Evolutionary conservation across 345 rosid species (phyloP).

Genomic region (Moringa oleifera): DNA sequence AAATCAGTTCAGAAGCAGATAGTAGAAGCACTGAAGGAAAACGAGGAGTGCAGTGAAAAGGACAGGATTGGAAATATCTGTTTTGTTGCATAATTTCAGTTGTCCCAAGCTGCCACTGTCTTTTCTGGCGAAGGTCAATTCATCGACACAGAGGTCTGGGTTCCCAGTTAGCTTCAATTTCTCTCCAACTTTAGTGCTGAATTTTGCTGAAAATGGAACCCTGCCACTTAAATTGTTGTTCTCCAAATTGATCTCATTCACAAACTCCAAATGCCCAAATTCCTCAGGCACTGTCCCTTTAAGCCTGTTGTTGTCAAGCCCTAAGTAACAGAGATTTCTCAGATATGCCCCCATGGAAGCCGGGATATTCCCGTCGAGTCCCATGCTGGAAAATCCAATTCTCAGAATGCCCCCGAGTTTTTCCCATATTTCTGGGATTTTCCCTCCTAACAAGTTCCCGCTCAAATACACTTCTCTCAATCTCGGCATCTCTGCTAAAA

Average conservation of each 20-base stretch:
- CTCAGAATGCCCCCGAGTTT: slow-evolving; percentile 40
- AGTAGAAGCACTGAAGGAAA: slow-evolving; percentile 8
- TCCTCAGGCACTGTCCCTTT: slow-evolving; percentile 48
- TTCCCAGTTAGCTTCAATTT: slow-evolving; percentile 54
- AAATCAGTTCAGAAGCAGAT: background rate
- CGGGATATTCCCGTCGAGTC: slow-evolving; percentile 47
- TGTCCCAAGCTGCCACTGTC: slow-evolving; percentile 12
- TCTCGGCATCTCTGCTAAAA: slow-evolving; percentile 32
- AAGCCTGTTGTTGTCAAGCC: slow-evolving; percentile 59
- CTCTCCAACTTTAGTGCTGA: slow-evolving; percentile 33
- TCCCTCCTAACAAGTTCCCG: slow-evolving; percentile 58
- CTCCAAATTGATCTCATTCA: slow-evolving; percentile 51
- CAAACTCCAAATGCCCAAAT: slow-evolving; percentile 34
- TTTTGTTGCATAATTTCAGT: slow-evolving; percentile 27
- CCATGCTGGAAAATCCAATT: slow-evolving; percentile 53
- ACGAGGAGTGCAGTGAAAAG: slow-evolving; percentile 4
- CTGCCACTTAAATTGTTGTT: slow-evolving; percentile 60
- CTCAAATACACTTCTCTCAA: slow-evolving; percentile 49
- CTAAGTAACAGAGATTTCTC: slow-evolving; percentile 35
- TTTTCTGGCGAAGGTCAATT: slow-evolving; percentile 7
- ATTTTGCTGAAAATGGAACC: slow-evolving; percentile 38
- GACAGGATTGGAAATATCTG: slow-evolving; percentile 21
- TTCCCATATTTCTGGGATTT: slow-evolving; percentile 57
- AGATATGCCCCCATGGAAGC: slow-evolving; percentile 44
- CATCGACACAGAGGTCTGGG: slow-evolving; percentile 32